phyloP scores from a whole-genome alignment of 257 asterid species.

The Solanum rostratum region DNA sequence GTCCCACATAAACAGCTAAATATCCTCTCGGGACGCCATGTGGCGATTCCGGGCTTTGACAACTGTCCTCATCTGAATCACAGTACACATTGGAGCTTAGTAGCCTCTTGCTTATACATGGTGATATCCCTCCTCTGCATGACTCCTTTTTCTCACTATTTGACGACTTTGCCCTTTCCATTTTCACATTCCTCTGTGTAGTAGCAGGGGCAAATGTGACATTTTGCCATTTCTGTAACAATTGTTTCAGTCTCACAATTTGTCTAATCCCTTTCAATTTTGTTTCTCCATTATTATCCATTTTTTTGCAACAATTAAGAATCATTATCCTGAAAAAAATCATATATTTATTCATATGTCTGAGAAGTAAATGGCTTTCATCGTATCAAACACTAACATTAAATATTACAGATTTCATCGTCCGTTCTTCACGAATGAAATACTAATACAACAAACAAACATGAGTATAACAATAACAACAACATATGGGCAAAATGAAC shows the following conservation, averaged over 20 bases:
- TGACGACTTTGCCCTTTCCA: not conserved
- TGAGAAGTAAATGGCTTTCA: too few relatives aligned
- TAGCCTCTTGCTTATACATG: conserved; percentile 19
- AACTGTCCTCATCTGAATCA: conserved; percentile 30
- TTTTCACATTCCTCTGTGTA: too few relatives aligned
- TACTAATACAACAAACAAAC: too few relatives aligned
- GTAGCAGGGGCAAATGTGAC: conserved; percentile 38
- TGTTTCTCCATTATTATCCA: conserved; percentile 42
- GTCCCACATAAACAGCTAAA: conserved; percentile 34
- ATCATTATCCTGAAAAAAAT: too few relatives aligned
- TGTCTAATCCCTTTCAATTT: conserved; percentile 62
- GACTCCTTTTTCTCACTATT: not conserved
- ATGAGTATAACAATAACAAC: too few relatives aligned
- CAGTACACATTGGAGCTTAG: not conserved
- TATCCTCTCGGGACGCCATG: conserved; percentile 25
- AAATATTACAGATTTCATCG: too few relatives aligned
- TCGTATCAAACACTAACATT: too few relatives aligned
- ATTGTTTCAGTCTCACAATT: conserved; percentile 55
- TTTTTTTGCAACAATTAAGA: too few relatives aligned
- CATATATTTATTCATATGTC: too few relatives aligned
- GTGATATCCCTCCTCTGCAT: conserved; percentile 16
- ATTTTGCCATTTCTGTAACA: conserved; percentile 60
- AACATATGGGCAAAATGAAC: too few relatives aligned
- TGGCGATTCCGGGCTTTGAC: conserved; percentile 27
- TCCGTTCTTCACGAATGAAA: too few relatives aligned